phyloP scores from a whole-genome alignment of 495 filamentous ascomycete genomes.

The Xylona heveae region DNA sequence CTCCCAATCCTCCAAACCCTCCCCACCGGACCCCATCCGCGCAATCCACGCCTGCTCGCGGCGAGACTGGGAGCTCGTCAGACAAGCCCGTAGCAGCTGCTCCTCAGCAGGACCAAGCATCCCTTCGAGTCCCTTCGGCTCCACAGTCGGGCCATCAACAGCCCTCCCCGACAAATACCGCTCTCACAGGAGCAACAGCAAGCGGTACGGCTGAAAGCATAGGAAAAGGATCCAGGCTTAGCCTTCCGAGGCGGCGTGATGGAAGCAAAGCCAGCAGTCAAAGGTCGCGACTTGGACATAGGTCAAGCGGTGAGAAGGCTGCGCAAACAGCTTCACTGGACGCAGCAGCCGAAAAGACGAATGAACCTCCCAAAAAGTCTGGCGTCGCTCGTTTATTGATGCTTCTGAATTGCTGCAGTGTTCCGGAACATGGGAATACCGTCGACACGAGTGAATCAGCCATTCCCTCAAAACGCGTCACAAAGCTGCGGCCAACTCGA shows the following conservation, averaged over 20 bases:
- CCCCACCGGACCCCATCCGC: too few relatives aligned
- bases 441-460: conserved; percentile 35
- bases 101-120: conserved; percentile 37
- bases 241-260: conserved; percentile 46
- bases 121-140: conserved; percentile 27
- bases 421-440: conserved; percentile 37
- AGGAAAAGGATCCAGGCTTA: conserved; percentile 42
- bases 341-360: conserved; percentile 11
- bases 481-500: conserved; percentile 27
- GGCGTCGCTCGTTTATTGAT: conserved; percentile 36
- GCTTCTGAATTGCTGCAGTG: conserved; percentile 63
- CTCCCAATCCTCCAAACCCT: too few relatives aligned
- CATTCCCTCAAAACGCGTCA: conserved; percentile 46
- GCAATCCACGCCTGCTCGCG: too few relatives aligned
- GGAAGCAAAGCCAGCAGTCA: conserved; percentile 46
- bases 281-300: conserved; percentile 24
- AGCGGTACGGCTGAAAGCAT: conserved; percentile 40
- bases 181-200: conserved; percentile 41
- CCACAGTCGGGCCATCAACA: conserved; percentile 47
- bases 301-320: conserved; percentile 15
- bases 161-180: conserved; percentile 34
- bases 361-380: conserved; percentile 35
- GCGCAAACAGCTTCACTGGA: conserved; percentile 9
- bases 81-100: too few relatives aligned
- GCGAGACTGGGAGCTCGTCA: too few relatives aligned